Evolutionary conservation across 2,329 filamentous ascomycete genomes (phyloP).

Genomic region (Penicillium olsonii): DNA sequence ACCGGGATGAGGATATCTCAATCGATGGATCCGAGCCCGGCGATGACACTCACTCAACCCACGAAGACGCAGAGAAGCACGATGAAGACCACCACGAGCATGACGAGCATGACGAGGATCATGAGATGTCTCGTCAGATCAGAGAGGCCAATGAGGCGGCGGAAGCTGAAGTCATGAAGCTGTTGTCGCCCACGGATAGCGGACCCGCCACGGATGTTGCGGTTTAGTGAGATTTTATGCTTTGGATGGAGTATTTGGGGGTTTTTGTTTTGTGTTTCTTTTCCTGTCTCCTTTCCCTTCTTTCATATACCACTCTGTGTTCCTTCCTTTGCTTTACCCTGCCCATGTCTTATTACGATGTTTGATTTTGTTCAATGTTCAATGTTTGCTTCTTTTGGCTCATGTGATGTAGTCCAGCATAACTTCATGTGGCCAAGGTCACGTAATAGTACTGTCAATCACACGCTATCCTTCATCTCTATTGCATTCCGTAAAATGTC

Average conservation of each 20-base stretch:
- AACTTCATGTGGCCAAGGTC: slow-evolving; percentile 3
- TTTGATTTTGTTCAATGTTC: slow-evolving; percentile 8
- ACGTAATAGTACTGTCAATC: neutral
- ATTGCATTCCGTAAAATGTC: neutral
- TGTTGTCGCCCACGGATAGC: slow-evolving; percentile 34
- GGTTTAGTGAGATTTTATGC: slow-evolving; percentile 7
- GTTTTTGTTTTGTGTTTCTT: slow-evolving; percentile 11
- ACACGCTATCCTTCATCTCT: neutral
- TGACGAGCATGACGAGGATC: slow-evolving; percentile 18
- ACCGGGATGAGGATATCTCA: slow-evolving; percentile 20
- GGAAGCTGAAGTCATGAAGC: slow-evolving; percentile 27
- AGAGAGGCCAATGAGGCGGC: slow-evolving; percentile 16
- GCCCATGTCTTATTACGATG: slow-evolving; percentile 6
- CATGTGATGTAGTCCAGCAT: slow-evolving; percentile 17
- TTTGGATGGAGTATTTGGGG: slow-evolving; percentile 4
- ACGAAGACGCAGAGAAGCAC: slow-evolving; percentile 17
- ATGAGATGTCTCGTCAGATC: slow-evolving; percentile 16
- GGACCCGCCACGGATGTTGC: slow-evolving; percentile 30
- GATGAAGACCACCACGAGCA: slow-evolving; percentile 11
- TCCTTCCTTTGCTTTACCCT: slow-evolving; percentile 8
- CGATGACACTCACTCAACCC: slow-evolving; percentile 21
- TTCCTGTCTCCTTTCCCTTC: slow-evolving; percentile 13
- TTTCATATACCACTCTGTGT: slow-evolving; percentile 28
- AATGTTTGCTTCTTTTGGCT: slow-evolving; percentile 9
- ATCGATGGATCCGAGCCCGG: slow-evolving; percentile 22